A percentile compares a stretch with the other conserved stretches of the same genome.
Evolutionary conservation across 1,139 yeast species (phyloP).

Genomic region (Sugiyamaella novakii): DNA sequence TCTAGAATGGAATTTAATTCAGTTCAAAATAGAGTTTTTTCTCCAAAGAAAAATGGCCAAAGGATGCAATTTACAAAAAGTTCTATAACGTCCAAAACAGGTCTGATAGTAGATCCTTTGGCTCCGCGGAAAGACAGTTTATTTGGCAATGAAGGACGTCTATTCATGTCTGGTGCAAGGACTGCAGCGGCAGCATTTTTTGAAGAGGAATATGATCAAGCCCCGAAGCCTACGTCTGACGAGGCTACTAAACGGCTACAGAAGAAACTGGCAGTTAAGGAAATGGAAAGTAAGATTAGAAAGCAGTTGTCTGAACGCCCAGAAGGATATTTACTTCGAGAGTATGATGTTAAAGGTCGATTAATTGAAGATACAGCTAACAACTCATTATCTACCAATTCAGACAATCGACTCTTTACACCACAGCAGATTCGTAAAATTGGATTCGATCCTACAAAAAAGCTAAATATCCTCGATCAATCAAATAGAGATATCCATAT

Average conservation of each 20-base stretch:
- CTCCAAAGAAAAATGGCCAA: constrained; percentile 38
- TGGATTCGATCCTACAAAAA: constrained; percentile 41
- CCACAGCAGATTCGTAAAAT: constrained; percentile 38
- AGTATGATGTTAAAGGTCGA: constrained; percentile 34
- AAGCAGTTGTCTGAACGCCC: constrained; percentile 37
- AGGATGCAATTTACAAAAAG: constrained; percentile 41
- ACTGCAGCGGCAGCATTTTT: constrained; percentile 24
- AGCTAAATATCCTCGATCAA: constrained; percentile 4
- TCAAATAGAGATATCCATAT: constrained; percentile 9
- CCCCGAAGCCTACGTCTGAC: constrained; percentile 17
- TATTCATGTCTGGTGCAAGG: constrained; percentile 23
- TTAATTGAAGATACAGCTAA: constrained; percentile 39
- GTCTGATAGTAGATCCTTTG: constrained; percentile 23
- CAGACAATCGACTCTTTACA: constrained; percentile 32
- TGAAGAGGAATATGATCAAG: constrained; percentile 30
- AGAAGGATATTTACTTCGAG: constrained; percentile 36
- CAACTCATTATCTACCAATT: neutral
- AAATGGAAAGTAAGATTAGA: constrained; percentile 36
- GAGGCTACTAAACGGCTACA: constrained; percentile 16
- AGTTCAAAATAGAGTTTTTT: constrained; percentile 33
- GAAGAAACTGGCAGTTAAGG: constrained; percentile 22
- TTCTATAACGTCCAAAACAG: constrained; percentile 36
- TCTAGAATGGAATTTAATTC: constrained; percentile 70
- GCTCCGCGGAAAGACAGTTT: constrained; percentile 10
- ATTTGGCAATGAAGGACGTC: constrained; percentile 31